Evolutionary conservation across 1,284 basidiomycete species (phyloP).

Genomic region (Pseudozyma thailandica): DNA sequence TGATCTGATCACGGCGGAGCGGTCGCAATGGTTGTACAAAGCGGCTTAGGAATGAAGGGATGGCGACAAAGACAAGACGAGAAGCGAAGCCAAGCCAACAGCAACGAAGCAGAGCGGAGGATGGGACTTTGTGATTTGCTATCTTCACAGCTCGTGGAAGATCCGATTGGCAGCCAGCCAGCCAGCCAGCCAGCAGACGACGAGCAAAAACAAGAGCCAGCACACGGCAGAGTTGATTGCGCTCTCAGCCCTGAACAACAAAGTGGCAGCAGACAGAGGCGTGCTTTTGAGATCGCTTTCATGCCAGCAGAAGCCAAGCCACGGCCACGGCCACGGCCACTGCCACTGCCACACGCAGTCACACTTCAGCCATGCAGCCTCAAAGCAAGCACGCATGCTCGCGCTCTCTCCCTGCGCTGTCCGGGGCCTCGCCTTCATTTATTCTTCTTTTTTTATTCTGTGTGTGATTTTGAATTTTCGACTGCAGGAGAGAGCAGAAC

Average conservation of each 20-base stretch:
- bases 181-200: background rate
- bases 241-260: background rate
- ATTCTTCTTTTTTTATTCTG: background rate
- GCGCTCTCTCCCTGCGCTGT: too few relatives aligned
- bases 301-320: too few relatives aligned
- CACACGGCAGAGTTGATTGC: too few relatives aligned
- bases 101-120: background rate
- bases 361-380: background rate
- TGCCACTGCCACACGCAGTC: background rate
- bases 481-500: too few relatives aligned
- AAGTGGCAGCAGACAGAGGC: conserved; percentile 1
- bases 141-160: background rate
- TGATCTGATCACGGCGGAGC: background rate
- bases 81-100: background rate
- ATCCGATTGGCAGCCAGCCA: conserved; percentile 1
- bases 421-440: too few relatives aligned
- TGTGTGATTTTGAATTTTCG: background rate
- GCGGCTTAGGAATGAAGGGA: background rate
- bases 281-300: background rate
- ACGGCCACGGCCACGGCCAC: too few relatives aligned
- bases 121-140: too few relatives aligned
- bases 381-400: too few relatives aligned
- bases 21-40: background rate
- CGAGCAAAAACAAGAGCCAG: background rate
- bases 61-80: background rate